Percentiles rank a stretch among this genome's conserved stretches.
Evolutionary conservation across 768 basidiomycete genomes (phyloP).

Genomic region (Phanerochaete carnosa): DNA sequence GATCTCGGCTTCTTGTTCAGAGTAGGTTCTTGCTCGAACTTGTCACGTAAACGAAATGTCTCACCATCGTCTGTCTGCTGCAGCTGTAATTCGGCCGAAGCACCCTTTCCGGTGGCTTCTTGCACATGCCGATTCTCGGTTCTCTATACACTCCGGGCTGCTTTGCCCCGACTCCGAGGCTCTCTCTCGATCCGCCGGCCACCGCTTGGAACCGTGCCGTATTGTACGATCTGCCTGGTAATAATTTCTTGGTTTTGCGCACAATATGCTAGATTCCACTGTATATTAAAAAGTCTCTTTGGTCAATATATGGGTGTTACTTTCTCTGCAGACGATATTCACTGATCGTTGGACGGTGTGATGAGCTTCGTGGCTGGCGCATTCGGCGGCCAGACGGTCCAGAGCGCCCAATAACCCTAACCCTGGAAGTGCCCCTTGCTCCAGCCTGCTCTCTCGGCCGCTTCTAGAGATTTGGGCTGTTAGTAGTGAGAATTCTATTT

Average conservation of each 20-base stretch:
- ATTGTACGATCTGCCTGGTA: no score
- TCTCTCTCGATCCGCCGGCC: neutral
- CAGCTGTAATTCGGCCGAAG: neutral
- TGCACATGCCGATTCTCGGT: neutral
- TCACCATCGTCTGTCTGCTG: neutral
- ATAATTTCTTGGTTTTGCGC: no score
- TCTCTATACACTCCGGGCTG: neutral
- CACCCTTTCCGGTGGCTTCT: neutral
- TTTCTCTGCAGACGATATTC: neutral
- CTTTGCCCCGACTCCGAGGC: no score
- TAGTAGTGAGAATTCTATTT: no score
- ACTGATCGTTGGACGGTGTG: neutral
- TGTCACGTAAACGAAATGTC: no score
- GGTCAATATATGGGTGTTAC: neutral
- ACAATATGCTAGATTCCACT: neutral
- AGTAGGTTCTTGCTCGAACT: constrained; percentile 25
- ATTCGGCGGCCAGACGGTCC: no score
- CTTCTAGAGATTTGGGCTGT: no score
- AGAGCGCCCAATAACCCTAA: no score
- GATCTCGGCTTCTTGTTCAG: constrained; percentile 52
- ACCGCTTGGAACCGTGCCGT: no score
- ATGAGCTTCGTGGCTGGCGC: neutral
- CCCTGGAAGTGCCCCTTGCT: no score
- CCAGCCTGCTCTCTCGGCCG: no score
- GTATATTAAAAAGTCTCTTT: neutral